Conservation (phyloP, 2,329 filamentous ascomycete species). For the Calonectria fujianensis region DNA sequence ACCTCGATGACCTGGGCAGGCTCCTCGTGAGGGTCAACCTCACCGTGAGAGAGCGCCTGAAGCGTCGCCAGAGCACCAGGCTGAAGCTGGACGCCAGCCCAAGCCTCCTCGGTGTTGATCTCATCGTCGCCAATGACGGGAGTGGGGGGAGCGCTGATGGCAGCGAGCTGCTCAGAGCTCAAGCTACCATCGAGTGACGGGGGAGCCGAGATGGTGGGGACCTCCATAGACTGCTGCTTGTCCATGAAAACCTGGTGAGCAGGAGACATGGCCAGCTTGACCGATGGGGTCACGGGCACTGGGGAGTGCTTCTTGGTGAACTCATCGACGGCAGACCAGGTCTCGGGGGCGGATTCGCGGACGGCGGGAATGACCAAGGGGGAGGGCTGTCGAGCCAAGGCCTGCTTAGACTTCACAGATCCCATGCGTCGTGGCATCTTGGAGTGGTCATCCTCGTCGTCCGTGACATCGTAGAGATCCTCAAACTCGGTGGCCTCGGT, state of each 20-base stretch:
- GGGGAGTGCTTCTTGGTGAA: constrained; percentile 73
- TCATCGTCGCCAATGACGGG: constrained; percentile 80
- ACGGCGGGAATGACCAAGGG: constrained; percentile 72
- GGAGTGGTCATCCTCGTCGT: constrained; percentile 76
- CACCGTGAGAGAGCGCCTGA: constrained; percentile 79
- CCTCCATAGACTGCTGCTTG: constrained; percentile 75
- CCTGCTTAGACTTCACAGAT: constrained; percentile 65
- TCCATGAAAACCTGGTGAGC: constrained; percentile 83
- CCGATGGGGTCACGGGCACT: constrained; percentile 78
- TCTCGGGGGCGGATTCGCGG: constrained; percentile 59
- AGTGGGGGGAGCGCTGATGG: constrained; percentile 88
- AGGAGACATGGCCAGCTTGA: constrained; percentile 84
- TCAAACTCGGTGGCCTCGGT: constrained; percentile 86
- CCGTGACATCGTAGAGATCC: constrained; percentile 90
- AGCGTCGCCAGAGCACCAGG: constrained; percentile 88
- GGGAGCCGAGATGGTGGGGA: constrained; percentile 85
- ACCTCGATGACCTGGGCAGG: constrained; percentile 67
- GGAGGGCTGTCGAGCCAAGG: constrained; percentile 60
- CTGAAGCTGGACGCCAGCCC: constrained; percentile 85
- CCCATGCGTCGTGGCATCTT: constrained; percentile 52
- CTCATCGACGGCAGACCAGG: constrained; percentile 66
- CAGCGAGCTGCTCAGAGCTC: constrained; percentile 90
- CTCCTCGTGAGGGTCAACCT: constrained; percentile 78
- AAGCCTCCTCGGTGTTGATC: constrained; percentile 75
- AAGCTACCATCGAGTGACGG: constrained; percentile 94